Base-by-base conservation (phyloP, 257 asterid species). In the Orobanche coerulescens region DNA sequence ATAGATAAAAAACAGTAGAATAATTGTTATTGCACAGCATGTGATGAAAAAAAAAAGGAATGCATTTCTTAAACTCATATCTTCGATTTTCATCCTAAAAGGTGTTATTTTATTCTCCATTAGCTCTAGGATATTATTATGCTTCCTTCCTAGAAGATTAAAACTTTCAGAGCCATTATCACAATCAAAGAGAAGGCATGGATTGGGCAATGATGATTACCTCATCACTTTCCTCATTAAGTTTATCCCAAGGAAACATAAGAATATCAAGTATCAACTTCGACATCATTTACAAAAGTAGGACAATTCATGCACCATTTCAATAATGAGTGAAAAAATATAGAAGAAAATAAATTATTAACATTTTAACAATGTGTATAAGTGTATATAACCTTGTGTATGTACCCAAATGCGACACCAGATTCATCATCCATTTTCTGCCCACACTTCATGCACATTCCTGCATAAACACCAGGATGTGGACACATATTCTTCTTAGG, bases 361-460 rank as follows among this genome's bases (percentile, higher is more conserved):
- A 47, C 20, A 54, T 19, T 23, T 18, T 56, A 49, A 61, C n/a
- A 51, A 57, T 33, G 26, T 31, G 26, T 9, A 59, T 25, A 33
- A 23, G 16, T 62, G 65, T 55, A 57, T 30, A 16, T 50, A 64
- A 90, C 97, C 97, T 87, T 85, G 65, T 91, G 90, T 42, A 91
- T 85, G 86, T 87, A 91, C 34, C 85, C 82, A 65, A 87, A 75
- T 49, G 95, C 78, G 62, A 91, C 87, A 49, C 95, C 95, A 63
- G 94, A 77, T 65, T 77, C 95, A 57, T 80, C 83, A 59, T 87
- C 95, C 76, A 71, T 67, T 56, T 59, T 76, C 69, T 68, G 68
- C 48, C 96, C 98, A 74, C 98, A 92, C 59, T 52, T 67, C 69
- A 92, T 75, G 67, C 98, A 92, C 90, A 92, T 82, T 72, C 98